Evolutionary conservation across 78 protist genomes (phyloP).

Genomic region (Dictyostelium purpureum): DNA sequence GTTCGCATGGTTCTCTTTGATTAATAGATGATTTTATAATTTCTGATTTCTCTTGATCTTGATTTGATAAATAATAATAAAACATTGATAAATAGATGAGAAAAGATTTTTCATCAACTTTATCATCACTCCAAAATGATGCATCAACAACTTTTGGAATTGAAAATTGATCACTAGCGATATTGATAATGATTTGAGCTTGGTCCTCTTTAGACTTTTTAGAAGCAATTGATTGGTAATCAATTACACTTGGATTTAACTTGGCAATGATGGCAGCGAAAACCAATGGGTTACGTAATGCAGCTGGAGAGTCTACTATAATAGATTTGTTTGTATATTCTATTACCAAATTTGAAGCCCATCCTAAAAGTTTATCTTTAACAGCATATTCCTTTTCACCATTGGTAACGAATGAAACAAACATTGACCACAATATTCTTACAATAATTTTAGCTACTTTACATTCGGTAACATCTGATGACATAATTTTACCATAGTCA

Average conservation of each 20-base stretch:
- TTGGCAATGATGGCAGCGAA: constrained; percentile 30
- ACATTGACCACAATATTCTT: constrained; percentile 37
- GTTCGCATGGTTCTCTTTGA: neutral
- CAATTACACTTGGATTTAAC: neutral
- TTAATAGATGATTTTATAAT: neutral
- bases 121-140: constrained; percentile 27
- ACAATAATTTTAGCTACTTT: constrained; percentile 11
- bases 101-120: constrained; percentile 36
- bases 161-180: neutral
- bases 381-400: constrained; percentile 53
- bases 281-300: constrained; percentile 48
- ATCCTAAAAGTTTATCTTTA: constrained; percentile 20
- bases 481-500: constrained; percentile 36
- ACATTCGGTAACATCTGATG: constrained; percentile 40
- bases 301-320: neutral
- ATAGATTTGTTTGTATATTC: neutral
- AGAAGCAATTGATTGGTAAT: neutral
- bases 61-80: neutral
- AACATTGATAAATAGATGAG: constrained; percentile 41
- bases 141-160: constrained; percentile 38
- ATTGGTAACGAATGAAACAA: constrained; percentile 20
- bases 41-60: neutral
- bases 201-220: constrained; percentile 1
- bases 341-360: neutral
- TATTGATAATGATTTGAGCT: constrained; percentile 21